A percentile compares a stretch with the other conserved stretches of the same genome.
Conservation (phyloP, 177 flowering plant species). For the Telopea speciosissima region DNA sequence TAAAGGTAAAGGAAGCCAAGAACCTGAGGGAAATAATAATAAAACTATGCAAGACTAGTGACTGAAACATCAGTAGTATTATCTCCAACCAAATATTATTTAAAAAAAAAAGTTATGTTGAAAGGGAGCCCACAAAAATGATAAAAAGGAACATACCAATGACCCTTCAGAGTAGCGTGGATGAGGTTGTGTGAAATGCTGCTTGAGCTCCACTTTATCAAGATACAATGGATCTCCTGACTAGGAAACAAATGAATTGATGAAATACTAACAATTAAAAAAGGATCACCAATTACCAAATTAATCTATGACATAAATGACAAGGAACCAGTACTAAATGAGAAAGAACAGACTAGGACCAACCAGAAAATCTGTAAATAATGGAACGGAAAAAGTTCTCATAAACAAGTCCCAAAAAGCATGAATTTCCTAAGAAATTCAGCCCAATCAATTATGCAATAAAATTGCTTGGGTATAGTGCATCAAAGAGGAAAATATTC, state of each 20-base stretch:
- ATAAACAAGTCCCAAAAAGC: background rate
- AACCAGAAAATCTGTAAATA: background rate
- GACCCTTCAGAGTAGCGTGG: constrained; percentile 91
- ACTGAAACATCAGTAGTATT: background rate
- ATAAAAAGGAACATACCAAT: constrained; percentile 35
- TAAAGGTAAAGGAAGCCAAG: constrained; percentile 3
- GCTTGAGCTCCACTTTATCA: constrained; percentile 47
- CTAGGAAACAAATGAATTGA: constrained; percentile 27
- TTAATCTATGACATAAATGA: background rate
- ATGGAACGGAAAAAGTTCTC: background rate
- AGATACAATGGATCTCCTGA: constrained; percentile 46
- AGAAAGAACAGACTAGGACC: background rate
- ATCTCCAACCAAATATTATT: no score
- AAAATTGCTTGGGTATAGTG: background rate
- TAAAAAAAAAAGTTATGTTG: background rate
- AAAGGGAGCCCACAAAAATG: background rate
- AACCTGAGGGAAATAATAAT: no score
- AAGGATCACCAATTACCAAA: background rate
- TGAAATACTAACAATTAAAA: background rate
- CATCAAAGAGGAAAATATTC: background rate
- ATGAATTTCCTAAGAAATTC: background rate
- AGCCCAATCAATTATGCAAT: background rate
- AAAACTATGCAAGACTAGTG: no score
- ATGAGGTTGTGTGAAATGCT: constrained; percentile 80
- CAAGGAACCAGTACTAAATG: no score